These are phyloP conservation scores for Diaporthe caulivora DNA, from an alignment of 2,329 filamentous ascomycete species.

Conservation along the genomic window DNA sequence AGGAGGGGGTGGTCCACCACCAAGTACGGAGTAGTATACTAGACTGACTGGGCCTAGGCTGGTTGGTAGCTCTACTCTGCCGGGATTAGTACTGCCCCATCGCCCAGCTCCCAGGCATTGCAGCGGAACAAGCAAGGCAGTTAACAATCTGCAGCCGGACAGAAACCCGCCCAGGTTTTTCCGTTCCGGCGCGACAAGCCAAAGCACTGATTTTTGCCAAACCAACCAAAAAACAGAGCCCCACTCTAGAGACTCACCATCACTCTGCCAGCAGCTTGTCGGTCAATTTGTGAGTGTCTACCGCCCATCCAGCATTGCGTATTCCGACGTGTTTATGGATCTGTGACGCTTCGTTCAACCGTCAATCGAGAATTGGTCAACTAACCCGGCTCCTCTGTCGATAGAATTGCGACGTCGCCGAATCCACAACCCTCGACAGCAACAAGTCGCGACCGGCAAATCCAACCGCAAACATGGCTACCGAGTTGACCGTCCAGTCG, in stretches of 20 bases:
- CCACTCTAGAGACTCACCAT: slow-evolving; percentile 36
- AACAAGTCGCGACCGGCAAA: slow-evolving; percentile 55
- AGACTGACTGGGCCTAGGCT: background rate
- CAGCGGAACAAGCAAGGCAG: background rate
- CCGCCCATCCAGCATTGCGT: slow-evolving; percentile 18
- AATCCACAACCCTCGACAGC: slow-evolving; percentile 43
- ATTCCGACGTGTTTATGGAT: background rate
- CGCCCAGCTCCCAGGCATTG: no score
- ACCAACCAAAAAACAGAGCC: slow-evolving; percentile 25
- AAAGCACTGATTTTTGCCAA: slow-evolving; percentile 30
- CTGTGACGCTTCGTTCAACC: slow-evolving; percentile 41
- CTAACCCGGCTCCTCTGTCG: slow-evolving; percentile 46
- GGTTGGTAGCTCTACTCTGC: no score
- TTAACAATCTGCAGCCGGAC: background rate
- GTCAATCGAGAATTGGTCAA: slow-evolving; percentile 43
- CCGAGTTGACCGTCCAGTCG: slow-evolving; percentile 99
- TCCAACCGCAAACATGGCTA: slow-evolving; percentile 82
- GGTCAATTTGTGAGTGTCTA: slow-evolving; percentile 40
- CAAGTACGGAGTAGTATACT: background rate
- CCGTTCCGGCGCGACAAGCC: slow-evolving; percentile 13
- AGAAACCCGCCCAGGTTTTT: slow-evolving; percentile 1
- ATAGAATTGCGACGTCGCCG: slow-evolving; percentile 43
- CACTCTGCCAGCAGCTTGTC: slow-evolving; percentile 37
- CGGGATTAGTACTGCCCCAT: no score
- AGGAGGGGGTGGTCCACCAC: background rate